Base-by-base conservation (phyloP, 257 asterid genomes). In the Salvia rosmarinus region DNA sequence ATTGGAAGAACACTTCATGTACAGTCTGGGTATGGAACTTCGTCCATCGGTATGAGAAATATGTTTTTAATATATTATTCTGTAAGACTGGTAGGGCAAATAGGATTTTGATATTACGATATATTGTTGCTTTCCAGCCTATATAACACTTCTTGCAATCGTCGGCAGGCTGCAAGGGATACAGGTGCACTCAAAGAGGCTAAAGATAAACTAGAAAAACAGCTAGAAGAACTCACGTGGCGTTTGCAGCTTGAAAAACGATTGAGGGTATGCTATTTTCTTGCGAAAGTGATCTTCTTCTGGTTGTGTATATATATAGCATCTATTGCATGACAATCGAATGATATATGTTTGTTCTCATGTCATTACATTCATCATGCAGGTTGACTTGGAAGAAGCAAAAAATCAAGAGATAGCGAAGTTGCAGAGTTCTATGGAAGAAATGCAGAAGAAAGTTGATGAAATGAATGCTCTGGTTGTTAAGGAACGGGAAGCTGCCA, bases 151-250 rank as follows among this genome's bases (percentile, higher is more conserved):
- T 20, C 71, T 70, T 75, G 6, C 44, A 63, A 71, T 37, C 59
- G 46, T 75, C 20, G 83, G 76, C 87, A 93, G 97, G 97, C 96
- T 83, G 97, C 99, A 44, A 89, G 96, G 80, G 99, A 94, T 62
- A 94, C 99, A 19, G 99, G 99, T 79, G 97, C 96, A 34, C 92
- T 94, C 77, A 91, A 88, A 88, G 97, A 94, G 87, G 99, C 99
- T 64, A 94, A 94, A 85, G 97, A 94, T 81, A 94, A 94, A 90
- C 96, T 94, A 71, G 97, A 94, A 70, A 94, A 91, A 78, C 96
- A 91, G 77, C 80, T 91, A 64, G 99, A 94, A 88, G 99, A 94
- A 62, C 95, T 91, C 64, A 91, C 96, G 5, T 91, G 96, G 97
- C 95, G 97, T 64, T 81, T 94, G 83, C 97, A 94, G 75, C 95